Evolutionary conservation across 2,329 filamentous ascomycete genomes (phyloP), one percentile per base, ranked within the genome.

Genomic region (Graphium sp.): DNA sequence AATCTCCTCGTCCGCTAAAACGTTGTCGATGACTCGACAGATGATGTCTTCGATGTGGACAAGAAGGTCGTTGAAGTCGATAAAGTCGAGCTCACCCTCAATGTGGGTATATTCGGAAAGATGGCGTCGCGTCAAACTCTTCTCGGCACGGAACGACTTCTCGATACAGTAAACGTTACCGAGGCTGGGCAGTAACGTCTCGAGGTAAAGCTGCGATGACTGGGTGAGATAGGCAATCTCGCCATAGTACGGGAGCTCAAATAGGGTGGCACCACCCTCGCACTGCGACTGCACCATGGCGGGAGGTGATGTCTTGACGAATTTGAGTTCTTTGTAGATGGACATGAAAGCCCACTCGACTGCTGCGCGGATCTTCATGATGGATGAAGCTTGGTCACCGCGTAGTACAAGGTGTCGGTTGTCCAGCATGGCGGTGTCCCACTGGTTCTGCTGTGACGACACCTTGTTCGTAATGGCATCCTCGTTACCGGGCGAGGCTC

Each of bases 151-250:
- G 75, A 98, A 98, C 2, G 87, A 95, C 53, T 93, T 93, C 55
- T 93, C 85, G 44, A 98, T 87, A 50, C 87, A 95, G 67, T 91
- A 98, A 30, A 94, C 84, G 49, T 94, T 82, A 41, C 89, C 89
- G 44, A 95, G 66, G 29, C 78, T 82, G 8, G 87, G 83, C 18
- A 98, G 62, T 39, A 77, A 83, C 18, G 89, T 98, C 63, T 98
- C 89, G 34, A 98, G 78, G 56, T 98, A 98, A 30, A 98, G 72
- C 56, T 98, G 89, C 19, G 82, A 92, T 4, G 85, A 94, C 57
- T 98, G 89, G 4, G 89, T 95, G 37, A 98, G 72, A 60, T 85
- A 98, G 34, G 89, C 80, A 41, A 76, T 69, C 54, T 94, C 80
- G 41, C 74, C 77, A 55, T 93, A 94, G 63, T 89, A 91, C 46